Evolutionary conservation across 306 rosid species (phyloP), one percentile per base, ranked within the genome.

Genomic region (Rosa lucieae): DNA sequence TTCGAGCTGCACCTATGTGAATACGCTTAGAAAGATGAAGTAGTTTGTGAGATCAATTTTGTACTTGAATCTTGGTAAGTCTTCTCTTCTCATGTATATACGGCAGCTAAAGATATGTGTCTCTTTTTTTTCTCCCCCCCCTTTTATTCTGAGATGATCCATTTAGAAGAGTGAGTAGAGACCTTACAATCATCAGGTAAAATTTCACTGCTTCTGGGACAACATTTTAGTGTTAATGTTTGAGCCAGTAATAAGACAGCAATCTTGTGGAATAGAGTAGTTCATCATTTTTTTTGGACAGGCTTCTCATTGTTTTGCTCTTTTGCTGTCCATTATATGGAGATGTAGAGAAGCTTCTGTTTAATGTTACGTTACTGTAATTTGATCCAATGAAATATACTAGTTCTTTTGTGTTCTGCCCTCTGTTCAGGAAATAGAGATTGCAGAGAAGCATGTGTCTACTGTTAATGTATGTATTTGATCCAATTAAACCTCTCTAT

Each of bases 1-100:
- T 85, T 94, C 98, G 15, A 94, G 97, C 82, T 94, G 91, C 80
- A 90, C 97, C 11, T 92, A 92, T 65, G 87, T 89, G 86, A 92
- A 94, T 86, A 88, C 94, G 3, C 93, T 89, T 20, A 86, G 82
- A 84, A 76, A 75, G 74, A 78, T 74, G 13, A 29, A 77, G 32
- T 13, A 43, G 63, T 51, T 20, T 11, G 39, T 55, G 20, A 10
- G 14, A 71, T 71, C 21, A 40, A 6, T 40, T 40, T 5, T n/a
- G 74, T 42, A 18, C 52, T 40, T 67, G 49, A 12, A 12, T 20
- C 5, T 55, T 56, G 32, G 67, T 61, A 61, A 61, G 32, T 71
- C 42, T 12, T 46, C 21, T 23, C 7, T 40, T 40, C 14, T 23
- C 8, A 43, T 43, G 8, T 6, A 43, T 43, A 6, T 43, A 43